A percentile compares a stretch with the other conserved stretches of the same genome.
phyloP scores from a whole-genome alignment of 1,139 yeast species.

The Trichomonascaceae sp. region DNA sequence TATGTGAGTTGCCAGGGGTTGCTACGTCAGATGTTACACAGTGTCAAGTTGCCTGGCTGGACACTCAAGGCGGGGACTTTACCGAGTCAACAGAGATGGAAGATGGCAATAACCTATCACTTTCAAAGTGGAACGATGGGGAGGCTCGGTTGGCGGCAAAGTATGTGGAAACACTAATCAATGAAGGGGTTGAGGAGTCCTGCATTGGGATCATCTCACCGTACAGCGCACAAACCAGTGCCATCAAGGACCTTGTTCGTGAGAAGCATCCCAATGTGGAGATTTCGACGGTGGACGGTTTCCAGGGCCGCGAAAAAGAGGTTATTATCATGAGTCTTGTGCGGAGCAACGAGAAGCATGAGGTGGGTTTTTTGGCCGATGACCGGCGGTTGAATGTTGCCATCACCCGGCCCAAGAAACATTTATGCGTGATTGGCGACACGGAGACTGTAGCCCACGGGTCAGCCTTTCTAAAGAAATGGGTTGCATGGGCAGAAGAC shows the following conservation, averaged over 20 bases:
- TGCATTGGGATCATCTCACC: constrained; percentile 80
- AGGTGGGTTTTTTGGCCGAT: constrained; percentile 68
- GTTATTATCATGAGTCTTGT: constrained; percentile 71
- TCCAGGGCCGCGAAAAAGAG: constrained; percentile 87
- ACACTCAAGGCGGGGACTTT: constrained; percentile 74
- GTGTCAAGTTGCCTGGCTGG: constrained; percentile 60
- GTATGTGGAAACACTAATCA: constrained; percentile 44
- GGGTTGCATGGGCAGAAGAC: constrained; percentile 65
- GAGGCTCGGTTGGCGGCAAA: constrained; percentile 49
- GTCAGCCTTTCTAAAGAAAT: constrained; percentile 41
- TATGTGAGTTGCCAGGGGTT: constrained; percentile 46
- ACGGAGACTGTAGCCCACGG: constrained; percentile 54
- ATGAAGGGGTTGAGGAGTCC: constrained; percentile 27
- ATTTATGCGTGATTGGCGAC: constrained; percentile 77
- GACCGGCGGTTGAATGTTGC: constrained; percentile 67
- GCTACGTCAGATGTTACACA: constrained; percentile 32
- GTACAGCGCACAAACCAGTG: constrained; percentile 71
- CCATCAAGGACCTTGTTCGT: constrained; percentile 34
- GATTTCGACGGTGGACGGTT: constrained; percentile 81
- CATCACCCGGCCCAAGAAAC: constrained; percentile 80
- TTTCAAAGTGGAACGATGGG: constrained; percentile 51
- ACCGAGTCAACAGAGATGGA: constrained; percentile 37
- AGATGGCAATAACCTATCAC: constrained; percentile 13
- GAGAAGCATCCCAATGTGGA: constrained; percentile 52
- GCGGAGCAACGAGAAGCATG: constrained; percentile 51